Conservation (phyloP, 352 stramenopile species). For the Peronospora tabacina region DNA sequence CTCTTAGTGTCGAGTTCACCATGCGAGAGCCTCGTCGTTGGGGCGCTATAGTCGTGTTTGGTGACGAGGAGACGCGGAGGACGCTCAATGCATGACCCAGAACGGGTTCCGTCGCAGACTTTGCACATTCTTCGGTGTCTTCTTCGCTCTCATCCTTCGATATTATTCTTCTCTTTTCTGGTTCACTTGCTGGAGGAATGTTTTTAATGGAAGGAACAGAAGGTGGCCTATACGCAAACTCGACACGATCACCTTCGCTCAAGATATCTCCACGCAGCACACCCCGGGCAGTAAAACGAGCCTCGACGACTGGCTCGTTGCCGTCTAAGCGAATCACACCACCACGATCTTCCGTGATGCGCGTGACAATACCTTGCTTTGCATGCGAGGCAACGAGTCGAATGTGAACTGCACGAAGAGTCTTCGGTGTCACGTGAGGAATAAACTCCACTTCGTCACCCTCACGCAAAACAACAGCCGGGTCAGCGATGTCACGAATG, state of each 20-base stretch:
- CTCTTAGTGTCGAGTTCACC: conserved; percentile 60
- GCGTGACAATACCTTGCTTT: conserved; percentile 49
- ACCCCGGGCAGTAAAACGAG: conserved; percentile 38
- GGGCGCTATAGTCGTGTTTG: conserved; percentile 14
- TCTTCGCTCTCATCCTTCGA: conserved; percentile 12
- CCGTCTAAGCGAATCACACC: conserved; percentile 53
- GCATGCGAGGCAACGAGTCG: conserved; percentile 45
- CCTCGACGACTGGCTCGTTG: conserved; percentile 26
- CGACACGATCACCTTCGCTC: conserved; percentile 57
- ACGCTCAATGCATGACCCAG: conserved; percentile 45
- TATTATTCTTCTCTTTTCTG: conserved; percentile 21
- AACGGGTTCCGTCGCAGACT: conserved; percentile 3
- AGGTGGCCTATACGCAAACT: conserved; percentile 43
- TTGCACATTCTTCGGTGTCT: background rate
- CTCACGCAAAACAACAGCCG: conserved; percentile 47
- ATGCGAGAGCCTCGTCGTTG: conserved; percentile 35
- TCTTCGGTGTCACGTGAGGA: conserved; percentile 38
- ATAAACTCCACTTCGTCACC: conserved; percentile 69
- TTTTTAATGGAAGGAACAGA: conserved; percentile 30
- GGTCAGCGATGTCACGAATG: conserved; percentile 58
- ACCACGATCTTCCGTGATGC: conserved; percentile 39
- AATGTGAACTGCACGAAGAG: conserved; percentile 45
- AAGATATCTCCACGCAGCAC: conserved; percentile 60
- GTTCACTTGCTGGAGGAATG: background rate
- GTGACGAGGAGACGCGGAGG: conserved; percentile 31